Conservation (phyloP, 1,139 yeast genomes). For the Lizanozyma gosingica region DNA sequence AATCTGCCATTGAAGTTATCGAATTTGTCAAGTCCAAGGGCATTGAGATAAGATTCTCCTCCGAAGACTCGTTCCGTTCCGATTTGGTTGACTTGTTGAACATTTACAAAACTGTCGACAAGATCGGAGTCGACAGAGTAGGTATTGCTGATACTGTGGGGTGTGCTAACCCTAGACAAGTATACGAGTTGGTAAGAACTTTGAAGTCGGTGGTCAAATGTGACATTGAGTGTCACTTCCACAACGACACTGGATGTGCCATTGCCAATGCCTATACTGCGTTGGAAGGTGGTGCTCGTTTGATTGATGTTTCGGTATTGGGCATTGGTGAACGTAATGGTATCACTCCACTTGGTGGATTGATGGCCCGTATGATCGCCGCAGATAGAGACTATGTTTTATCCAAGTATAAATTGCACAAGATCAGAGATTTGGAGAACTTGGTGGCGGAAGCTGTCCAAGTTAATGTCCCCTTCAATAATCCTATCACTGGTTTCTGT, state of each 20-base stretch:
- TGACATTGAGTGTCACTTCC: slow-evolving; percentile 55
- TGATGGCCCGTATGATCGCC: slow-evolving; percentile 55
- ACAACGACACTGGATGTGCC: slow-evolving; percentile 55
- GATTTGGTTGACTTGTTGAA: slow-evolving; percentile 50
- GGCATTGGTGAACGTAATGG: slow-evolving; percentile 59
- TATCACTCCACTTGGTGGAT: slow-evolving; percentile 52
- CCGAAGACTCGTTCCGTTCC: slow-evolving; percentile 51
- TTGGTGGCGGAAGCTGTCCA: slow-evolving; percentile 51
- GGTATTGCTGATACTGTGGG: slow-evolving; percentile 59
- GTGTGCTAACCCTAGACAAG: slow-evolving; percentile 55
- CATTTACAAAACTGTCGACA: slow-evolving; percentile 48
- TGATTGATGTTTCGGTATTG: slow-evolving; percentile 47
- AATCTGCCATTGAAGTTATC: slow-evolving; percentile 46
- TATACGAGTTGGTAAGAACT: slow-evolving; percentile 50
- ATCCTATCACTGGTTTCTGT: slow-evolving; percentile 55
- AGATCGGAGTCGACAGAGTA: slow-evolving; percentile 50
- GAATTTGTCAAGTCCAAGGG: slow-evolving; percentile 52
- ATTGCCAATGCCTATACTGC: slow-evolving; percentile 56
- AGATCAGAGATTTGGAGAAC: slow-evolving; percentile 48
- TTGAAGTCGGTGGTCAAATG: slow-evolving; percentile 46
- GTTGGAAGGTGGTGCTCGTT: slow-evolving; percentile 52
- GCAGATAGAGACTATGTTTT: slow-evolving; percentile 51
- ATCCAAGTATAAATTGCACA: slow-evolving; percentile 45
- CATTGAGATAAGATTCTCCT: slow-evolving; percentile 46
- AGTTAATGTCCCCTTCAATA: slow-evolving; percentile 51